These are phyloP conservation scores for Gracilaria caudata DNA, from an alignment of 23 red algal genomes.

Conservation along the genomic window DNA sequence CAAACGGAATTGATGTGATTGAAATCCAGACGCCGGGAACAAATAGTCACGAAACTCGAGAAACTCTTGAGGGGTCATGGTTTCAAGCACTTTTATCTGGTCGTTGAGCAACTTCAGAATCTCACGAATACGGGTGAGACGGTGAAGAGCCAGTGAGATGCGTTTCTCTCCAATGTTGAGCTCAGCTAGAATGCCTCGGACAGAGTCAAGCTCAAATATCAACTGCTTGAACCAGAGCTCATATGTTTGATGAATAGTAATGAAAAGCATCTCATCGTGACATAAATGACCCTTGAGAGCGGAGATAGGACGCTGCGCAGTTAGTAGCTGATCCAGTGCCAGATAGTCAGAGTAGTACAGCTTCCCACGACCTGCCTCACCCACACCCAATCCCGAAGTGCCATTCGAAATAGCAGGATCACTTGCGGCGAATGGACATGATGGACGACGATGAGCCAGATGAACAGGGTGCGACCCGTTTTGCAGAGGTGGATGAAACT, in stretches of 20 bases:
- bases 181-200: slow-evolving; percentile 78
- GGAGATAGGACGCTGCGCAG: slow-evolving; percentile 85
- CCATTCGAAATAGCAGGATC: neutral
- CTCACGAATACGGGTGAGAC: slow-evolving; percentile 86
- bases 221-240: slow-evolving; percentile 99
- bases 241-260: slow-evolving; percentile 98
- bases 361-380: slow-evolving; percentile 51
- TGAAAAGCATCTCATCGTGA: slow-evolving; percentile 99
- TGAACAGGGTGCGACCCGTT: slow-evolving; percentile 6
- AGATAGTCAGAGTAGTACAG: slow-evolving; percentile 89
- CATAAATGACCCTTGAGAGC: slow-evolving; percentile 56
- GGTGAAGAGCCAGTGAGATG: slow-evolving; percentile 91
- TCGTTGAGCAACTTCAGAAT: slow-evolving; percentile 94
- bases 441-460: neutral
- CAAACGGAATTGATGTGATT: slow-evolving; percentile 91
- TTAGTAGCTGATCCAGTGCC: slow-evolving; percentile 59
- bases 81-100: slow-evolving; percentile 95
- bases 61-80: slow-evolving; percentile 99
- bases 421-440: slow-evolving; percentile 34
- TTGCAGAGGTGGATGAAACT: neutral
- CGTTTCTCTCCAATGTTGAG: slow-evolving; percentile 86
- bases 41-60: slow-evolving; percentile 98
- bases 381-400: slow-evolving; percentile 26
- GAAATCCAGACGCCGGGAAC: slow-evolving; percentile 98
- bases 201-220: slow-evolving; percentile 93